Conservation (phyloP, 1,284 basidiomycete genomes). For the Xerocomus nothofagi region DNA sequence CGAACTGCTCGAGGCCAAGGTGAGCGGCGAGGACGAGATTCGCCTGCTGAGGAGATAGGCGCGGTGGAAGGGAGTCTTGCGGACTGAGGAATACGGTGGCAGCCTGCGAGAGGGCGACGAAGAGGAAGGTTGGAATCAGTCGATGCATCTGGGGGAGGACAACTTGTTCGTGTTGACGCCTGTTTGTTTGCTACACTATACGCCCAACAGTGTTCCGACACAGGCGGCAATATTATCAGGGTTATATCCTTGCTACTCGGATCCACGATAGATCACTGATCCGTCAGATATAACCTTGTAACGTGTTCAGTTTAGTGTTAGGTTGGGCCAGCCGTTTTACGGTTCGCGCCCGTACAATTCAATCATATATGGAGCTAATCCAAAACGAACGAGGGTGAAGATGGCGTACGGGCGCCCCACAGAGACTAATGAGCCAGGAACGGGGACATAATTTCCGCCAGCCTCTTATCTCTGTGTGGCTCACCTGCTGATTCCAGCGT, state of each 20-base stretch:
- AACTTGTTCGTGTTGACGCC: conserved; percentile 10
- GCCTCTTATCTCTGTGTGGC: neutral
- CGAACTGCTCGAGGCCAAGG: conserved; percentile 66
- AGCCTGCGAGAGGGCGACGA: conserved; percentile 39
- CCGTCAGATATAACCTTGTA: neutral
- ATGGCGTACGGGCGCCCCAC: no score
- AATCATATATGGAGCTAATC: conserved; percentile 1
- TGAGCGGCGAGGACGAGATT: conserved; percentile 63
- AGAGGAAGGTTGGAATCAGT: conserved; percentile 29
- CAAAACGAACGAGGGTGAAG: no score
- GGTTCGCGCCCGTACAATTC: neutral
- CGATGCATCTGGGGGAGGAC: conserved; percentile 29
- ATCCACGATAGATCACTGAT: neutral
- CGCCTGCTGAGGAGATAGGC: conserved; percentile 52
- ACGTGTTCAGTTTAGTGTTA: conserved; percentile 3
- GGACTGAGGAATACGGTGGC: conserved; percentile 57
- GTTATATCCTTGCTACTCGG: no score
- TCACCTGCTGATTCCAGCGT: neutral
- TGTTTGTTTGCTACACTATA: no score
- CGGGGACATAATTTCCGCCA: neutral
- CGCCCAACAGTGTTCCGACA: no score
- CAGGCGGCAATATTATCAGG: no score
- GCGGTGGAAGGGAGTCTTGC: conserved; percentile 34
- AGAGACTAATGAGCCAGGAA: no score
- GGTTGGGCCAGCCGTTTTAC: neutral